Base-by-base conservation (phyloP, 441 rosid genomes). In the Eutrema salsugineum region DNA sequence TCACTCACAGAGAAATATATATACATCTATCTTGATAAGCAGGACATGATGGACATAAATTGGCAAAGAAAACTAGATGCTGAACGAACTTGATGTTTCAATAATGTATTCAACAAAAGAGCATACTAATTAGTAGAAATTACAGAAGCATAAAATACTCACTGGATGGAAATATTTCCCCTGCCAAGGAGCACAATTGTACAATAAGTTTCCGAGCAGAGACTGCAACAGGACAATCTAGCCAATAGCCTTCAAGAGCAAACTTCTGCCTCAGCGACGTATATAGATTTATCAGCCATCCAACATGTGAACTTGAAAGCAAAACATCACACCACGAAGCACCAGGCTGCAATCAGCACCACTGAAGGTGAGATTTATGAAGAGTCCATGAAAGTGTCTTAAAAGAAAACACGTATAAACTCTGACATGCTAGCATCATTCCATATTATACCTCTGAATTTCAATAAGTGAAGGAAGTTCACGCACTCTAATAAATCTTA, bases 171-270 rank as follows among this genome's bases (percentile, higher is more conserved):
- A 93, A 95, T 72, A 95, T 70, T 36, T 84, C 80, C 66, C 97
- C 98, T 43, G 95, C 83, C 84, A 95, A 81, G 78, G 90, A 89
- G 84, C 97, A 95, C 75, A 93, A 82, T 63, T 93, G 99, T 61
- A 95, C 87, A 59, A 95, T 87, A 76, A 93, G 94, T 84, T 91
- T 95, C 77, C 98, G 88, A 77, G 97, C 89, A 79, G 98, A 85
- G 77, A 95, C 89, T 40, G 99, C 97, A 78, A 95, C 82, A 60
- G 95, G 98, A 80, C 95, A 89, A 82, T 95, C 99, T 64, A 86
- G 85, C 95, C 97, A 95, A 80, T 82, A 91, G 66, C 91, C 84
- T 61, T 87, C 86, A 71, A 66, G 62, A 60, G 88, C 80, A 83
- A 87, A 88, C 86, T 89, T 91, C 83, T 83, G 89, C 80, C 97